Percentiles rank a stretch among this genome's conserved stretches.
These are phyloP conservation scores for Cicer cuneatum DNA, from an alignment of 306 rosid species.

Conservation along the genomic window DNA sequence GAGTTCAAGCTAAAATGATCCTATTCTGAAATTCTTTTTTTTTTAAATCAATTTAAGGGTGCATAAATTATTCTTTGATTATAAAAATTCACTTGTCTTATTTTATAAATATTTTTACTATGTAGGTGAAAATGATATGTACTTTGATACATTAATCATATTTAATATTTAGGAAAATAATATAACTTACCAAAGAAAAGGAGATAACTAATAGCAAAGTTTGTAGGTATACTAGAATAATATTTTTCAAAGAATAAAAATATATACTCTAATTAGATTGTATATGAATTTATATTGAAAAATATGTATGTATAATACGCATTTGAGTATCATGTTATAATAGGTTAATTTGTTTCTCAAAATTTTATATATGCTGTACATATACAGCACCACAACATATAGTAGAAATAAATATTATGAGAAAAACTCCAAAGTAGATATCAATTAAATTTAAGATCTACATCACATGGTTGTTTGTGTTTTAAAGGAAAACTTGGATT, in stretches of 20 bases:
- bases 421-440: background rate
- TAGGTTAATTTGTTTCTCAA: background rate
- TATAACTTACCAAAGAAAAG: background rate
- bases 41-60: background rate
- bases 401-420: background rate
- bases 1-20: too few species aligned
- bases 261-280: background rate
- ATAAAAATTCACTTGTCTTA: background rate
- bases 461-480: background rate
- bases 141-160: background rate
- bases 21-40: too few species aligned
- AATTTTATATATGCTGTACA: background rate
- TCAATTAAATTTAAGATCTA: constrained; percentile 12
- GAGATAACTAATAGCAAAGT: background rate
- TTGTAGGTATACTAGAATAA: background rate
- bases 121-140: background rate
- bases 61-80: background rate
- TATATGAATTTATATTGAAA: background rate
- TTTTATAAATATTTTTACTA: background rate
- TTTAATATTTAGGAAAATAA: background rate
- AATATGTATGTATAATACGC: too few species aligned
- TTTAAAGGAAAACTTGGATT: background rate
- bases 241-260: background rate
- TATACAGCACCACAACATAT: background rate
- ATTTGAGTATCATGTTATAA: too few species aligned